Base-by-base conservation (phyloP, 495 filamentous ascomycete genomes). In the Bryoglossum gracile region DNA sequence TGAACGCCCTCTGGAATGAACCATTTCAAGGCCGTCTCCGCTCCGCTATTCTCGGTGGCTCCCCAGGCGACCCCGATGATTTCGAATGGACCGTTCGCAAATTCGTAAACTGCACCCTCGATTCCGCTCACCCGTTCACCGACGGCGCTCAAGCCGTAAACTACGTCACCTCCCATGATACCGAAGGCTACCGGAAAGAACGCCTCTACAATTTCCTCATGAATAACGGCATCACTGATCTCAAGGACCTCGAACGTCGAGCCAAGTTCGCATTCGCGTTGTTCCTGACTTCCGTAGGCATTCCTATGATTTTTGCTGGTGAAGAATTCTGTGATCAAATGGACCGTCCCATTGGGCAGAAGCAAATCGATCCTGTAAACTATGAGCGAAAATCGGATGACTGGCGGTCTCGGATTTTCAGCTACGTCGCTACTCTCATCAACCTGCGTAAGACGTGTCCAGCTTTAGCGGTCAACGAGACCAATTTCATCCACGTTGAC, bases 291-390 rank as follows among this genome's bases (percentile, higher is more conserved):
- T 50, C 56, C n/a, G 63, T 65, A 18, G 61, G 63, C 10, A 54
- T 62, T 1, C 63, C 63, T 8, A 63, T 65, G 61, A 65, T 65
- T 11, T 59, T 65, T 38, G 63, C 63, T 1, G 63, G 63, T 3
- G 63, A 65, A 47, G 61, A 65, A 53, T 65, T 65, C 34, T 18
- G 34, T 14, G 63, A 65, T 39, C 48, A 59, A 39, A 56, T 58
- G 51, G 63, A 65, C 22, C 52, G 44, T 19, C 53, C 54, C 17
- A 50, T 61, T 25, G 51, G 50, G 22, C 32, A 54, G 36, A 65
- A 63, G 46, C 63, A 65, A 52, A 49, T 47, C 16, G 63, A 63
- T 39, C 61, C 61, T 1, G 63, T 65, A 21, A 64, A 65, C 47
- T 63, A 63, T 33, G 43, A 48, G 24, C 51, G 60, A 3, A 53